phyloP scores from a whole-genome alignment of 176 grass and related monocot genomes.

The Echinochloa phyllopogon region DNA sequence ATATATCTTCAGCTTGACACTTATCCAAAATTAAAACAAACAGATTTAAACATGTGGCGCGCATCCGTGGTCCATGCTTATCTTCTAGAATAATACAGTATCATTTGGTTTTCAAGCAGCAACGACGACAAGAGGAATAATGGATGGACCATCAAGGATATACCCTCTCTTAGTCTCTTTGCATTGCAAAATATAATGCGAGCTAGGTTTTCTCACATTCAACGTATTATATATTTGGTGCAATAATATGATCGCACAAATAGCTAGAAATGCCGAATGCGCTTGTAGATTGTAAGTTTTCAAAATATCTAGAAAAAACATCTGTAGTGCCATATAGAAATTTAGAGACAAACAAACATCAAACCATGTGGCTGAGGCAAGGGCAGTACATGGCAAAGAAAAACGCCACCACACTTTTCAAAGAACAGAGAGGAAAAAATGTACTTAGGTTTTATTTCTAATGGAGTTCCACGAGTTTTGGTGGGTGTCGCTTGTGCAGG shows the following conservation, averaged over 20 bases:
- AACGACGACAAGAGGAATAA: not conserved
- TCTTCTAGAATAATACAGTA: not conserved
- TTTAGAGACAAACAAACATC: not conserved
- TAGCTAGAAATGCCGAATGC: too few relatives aligned
- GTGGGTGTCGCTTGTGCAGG: too few relatives aligned
- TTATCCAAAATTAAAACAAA: slow-evolving; percentile 22
- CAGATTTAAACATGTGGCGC: not conserved
- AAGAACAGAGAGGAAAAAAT: not conserved
- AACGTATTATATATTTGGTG: not conserved
- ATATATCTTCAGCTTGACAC: not conserved
- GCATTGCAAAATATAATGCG: not conserved
- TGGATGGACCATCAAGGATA: slow-evolving; percentile 10
- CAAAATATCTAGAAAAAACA: not conserved
- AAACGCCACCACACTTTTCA: slow-evolving; percentile 5
- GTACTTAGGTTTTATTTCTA: too few relatives aligned
- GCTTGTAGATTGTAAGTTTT: not conserved
- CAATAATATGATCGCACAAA: not conserved
- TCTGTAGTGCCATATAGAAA: not conserved
- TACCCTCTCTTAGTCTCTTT: not conserved
- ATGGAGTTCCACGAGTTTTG: too few relatives aligned
- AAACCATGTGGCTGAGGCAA: not conserved
- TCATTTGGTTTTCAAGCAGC: not conserved
- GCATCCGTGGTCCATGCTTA: slow-evolving; percentile 1
- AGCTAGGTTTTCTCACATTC: not conserved
- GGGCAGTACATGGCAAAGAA: not conserved